Evolutionary conservation across 208 protist genomes (phyloP), one percentile per base, ranked within the genome.

Genomic region (Crithidia acanthocephali): DNA sequence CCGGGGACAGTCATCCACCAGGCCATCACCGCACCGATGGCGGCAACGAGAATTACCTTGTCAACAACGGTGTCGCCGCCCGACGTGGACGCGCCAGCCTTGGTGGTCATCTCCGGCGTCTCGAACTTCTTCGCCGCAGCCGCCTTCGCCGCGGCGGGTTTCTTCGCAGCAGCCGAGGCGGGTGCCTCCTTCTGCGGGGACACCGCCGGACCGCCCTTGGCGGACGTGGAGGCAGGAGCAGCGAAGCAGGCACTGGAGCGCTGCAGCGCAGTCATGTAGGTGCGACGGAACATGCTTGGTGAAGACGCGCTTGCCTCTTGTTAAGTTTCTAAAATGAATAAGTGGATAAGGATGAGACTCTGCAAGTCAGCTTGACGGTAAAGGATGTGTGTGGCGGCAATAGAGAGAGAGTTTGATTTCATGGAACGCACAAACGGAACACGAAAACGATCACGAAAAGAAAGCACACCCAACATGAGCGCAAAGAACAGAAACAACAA

Each of bases 1-100:
- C 83, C 81, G 44, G 81, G 76, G 15, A 88, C 91, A 40, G 80
- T 82, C 27, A 83, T 59, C 74, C 81, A 87, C 91, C 91, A 95
- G 18, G 32, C 69, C 51, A 61, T 55, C 27, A 93, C 61, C n/a
- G 72, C 74, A 59, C 27, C 42, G 22, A 91, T 28, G 40, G 75
- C 71, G 1, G 48, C 79, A 25, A 64, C 68, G 22, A 93, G 68
- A 20, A 95, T 18, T 10, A 66, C 60, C 80, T 95, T 95, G 76
- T 95, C 91, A 2, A 90, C 51, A 8, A 85, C 22, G 10, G 86
- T 85, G 70, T 95, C 90, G 9, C 84, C 81, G n/a, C 82, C 77
- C 25, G 76, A 66, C 37, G 84, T 74, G 13, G 70, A 72, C 10
- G 87, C 88, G 28, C 91, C 87, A 52, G 85, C 75, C 7, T 81